A percentile compares a stretch with the other conserved stretches of the same genome.
Evolutionary conservation across 2,329 filamentous ascomycete genomes (phyloP).

Genomic region (Chaetomium sp.): DNA sequence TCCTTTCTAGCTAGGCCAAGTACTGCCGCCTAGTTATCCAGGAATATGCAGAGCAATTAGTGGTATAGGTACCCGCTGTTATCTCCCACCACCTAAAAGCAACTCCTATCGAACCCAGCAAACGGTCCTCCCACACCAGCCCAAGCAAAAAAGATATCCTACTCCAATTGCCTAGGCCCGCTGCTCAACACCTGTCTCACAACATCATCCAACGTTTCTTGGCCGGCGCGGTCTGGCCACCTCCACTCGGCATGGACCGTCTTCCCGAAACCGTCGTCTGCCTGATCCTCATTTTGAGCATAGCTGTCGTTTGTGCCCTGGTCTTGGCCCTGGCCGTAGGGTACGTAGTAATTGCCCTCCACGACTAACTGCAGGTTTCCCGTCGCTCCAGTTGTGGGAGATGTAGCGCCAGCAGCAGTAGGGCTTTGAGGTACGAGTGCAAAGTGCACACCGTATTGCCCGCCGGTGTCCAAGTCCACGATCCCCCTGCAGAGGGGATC

Average conservation of each 20-base stretch:
- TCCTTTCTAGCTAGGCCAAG: too few species aligned
- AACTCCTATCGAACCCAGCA: too few species aligned
- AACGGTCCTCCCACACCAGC: too few species aligned
- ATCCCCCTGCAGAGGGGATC: conserved; percentile 12
- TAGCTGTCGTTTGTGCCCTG: background rate
- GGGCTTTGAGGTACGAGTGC: conserved; percentile 6
- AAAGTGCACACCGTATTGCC: conserved; percentile 17
- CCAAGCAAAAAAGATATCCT: background rate
- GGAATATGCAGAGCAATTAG: too few species aligned
- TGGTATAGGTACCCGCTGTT: too few species aligned
- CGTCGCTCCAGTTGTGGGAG: background rate
- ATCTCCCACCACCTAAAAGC: too few species aligned
- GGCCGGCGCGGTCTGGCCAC: conserved; percentile 33
- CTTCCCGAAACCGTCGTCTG: background rate
- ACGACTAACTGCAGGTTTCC: conserved; percentile 9
- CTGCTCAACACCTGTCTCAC: conserved; percentile 11
- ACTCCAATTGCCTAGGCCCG: background rate
- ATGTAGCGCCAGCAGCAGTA: background rate
- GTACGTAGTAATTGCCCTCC: conserved; percentile 3
- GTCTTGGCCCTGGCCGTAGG: background rate
- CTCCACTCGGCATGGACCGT: conserved; percentile 11
- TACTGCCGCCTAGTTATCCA: too few species aligned
- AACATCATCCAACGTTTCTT: conserved; percentile 30
- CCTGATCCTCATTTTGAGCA: background rate
- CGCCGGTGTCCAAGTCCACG: conserved; percentile 16